Conservation (phyloP, 257 asterid genomes). For the Jasminum sambac region DNA sequence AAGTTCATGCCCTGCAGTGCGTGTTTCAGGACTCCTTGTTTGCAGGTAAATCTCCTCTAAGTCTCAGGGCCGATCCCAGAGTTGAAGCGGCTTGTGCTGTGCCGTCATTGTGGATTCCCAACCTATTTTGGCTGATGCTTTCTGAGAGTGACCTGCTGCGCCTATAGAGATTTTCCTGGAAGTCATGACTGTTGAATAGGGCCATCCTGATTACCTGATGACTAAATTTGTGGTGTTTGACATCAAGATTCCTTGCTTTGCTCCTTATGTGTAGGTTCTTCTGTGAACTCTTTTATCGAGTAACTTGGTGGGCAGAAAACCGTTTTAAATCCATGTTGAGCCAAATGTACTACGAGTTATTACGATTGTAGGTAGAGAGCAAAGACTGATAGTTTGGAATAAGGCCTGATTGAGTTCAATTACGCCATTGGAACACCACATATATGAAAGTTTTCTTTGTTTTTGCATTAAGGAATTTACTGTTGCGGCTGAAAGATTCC, state of each 20-base stretch:
- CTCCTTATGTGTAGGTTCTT: conserved; percentile 11
- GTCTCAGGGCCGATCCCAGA: too few species aligned
- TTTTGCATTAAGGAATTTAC: conserved; percentile 5
- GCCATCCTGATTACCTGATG: conserved; percentile 4
- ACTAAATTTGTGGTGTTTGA: neutral
- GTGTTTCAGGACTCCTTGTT: too few species aligned
- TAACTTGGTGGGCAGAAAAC: neutral
- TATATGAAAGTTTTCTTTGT: conserved; percentile 5
- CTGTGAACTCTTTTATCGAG: neutral
- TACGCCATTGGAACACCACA: neutral
- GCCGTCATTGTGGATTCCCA: too few species aligned
- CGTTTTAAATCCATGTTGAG: neutral
- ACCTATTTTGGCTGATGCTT: neutral
- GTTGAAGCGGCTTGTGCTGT: too few species aligned
- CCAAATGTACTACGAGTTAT: neutral
- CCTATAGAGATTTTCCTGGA: neutral
- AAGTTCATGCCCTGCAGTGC: too few species aligned
- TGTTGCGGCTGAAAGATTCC: conserved; percentile 22
- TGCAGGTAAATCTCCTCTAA: too few species aligned
- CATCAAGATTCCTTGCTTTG: conserved; percentile 10
- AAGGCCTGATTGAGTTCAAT: conserved; percentile 5
- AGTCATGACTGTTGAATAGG: neutral
- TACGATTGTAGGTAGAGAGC: neutral
- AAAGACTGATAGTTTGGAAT: neutral
- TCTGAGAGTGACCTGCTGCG: neutral